These are phyloP conservation scores for Rhododendron griersonianum DNA, from an alignment of 148 eudicot species.

Conservation along the genomic window DNA sequence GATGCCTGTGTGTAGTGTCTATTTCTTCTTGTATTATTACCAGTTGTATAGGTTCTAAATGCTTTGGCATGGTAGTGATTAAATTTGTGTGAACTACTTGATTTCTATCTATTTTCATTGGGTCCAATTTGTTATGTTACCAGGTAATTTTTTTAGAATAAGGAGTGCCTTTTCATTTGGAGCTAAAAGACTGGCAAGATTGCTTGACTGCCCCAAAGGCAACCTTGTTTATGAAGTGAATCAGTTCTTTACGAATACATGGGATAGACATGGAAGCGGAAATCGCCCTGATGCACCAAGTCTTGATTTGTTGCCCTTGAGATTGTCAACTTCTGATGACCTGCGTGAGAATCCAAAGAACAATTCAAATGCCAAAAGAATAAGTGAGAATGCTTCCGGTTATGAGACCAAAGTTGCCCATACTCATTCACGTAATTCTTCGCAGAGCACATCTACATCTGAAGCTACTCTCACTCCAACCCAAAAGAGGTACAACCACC, in stretches of 20 bases:
- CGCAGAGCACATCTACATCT: slow-evolving; percentile 20
- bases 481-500: slow-evolving; percentile 33
- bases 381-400: slow-evolving; percentile 23
- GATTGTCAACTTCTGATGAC: slow-evolving; percentile 24
- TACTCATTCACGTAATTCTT: slow-evolving; percentile 22
- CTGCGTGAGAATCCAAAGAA: slow-evolving; percentile 18
- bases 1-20: neutral
- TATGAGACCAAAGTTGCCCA: slow-evolving; percentile 27
- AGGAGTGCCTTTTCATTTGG: slow-evolving; percentile 94
- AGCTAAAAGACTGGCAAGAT: slow-evolving; percentile 71
- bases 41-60: neutral
- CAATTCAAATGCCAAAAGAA: slow-evolving; percentile 19
- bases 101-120: neutral
- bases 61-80: neutral
- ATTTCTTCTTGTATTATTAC: neutral
- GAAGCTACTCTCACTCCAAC: slow-evolving; percentile 25
- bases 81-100: neutral
- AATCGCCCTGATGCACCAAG: slow-evolving; percentile 72
- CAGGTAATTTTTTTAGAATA: slow-evolving; percentile 86
- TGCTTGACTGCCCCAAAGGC: slow-evolving; percentile 79
- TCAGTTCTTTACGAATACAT: slow-evolving; percentile 76
- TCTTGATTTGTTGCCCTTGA: slow-evolving; percentile 21
- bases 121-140: slow-evolving; percentile 1
- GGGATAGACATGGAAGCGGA: slow-evolving; percentile 95
- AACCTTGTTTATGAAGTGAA: slow-evolving; percentile 60